Percentiles rank a stretch among this genome's conserved stretches.
Conservation (phyloP, 352 stramenopile genomes). For the Pythium chondricola region DNA sequence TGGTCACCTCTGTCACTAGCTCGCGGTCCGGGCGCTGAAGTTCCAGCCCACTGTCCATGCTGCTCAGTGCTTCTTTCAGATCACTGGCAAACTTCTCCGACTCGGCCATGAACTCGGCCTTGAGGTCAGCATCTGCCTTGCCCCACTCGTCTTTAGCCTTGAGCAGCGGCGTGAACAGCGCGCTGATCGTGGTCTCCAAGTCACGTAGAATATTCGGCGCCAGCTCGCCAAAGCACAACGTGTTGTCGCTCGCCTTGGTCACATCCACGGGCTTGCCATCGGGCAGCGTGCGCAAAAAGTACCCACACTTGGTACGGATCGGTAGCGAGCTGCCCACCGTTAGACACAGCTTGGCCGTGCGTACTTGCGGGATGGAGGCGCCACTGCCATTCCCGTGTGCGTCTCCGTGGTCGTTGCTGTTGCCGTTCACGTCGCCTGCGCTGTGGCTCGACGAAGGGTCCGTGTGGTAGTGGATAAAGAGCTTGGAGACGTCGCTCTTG, state of each 20-base stretch:
- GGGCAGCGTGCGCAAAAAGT: slow-evolving; percentile 65
- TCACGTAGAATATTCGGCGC: slow-evolving; percentile 77
- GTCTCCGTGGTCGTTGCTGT: slow-evolving; percentile 3
- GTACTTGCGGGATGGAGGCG: slow-evolving; percentile 16
- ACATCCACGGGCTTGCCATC: slow-evolving; percentile 72
- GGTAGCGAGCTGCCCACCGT: slow-evolving; percentile 63
- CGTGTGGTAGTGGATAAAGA: slow-evolving; percentile 72
- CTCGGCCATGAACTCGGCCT: slow-evolving; percentile 91
- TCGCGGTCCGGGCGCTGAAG: slow-evolving; percentile 84
- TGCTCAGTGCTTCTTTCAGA: slow-evolving; percentile 93
- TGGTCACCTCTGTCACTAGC: slow-evolving; percentile 51
- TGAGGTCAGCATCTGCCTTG: slow-evolving; percentile 90
- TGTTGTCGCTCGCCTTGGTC: slow-evolving; percentile 71
- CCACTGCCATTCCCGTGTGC: slow-evolving; percentile 1
- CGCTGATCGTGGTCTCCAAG: slow-evolving; percentile 72
- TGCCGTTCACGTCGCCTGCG: slow-evolving; percentile 2
- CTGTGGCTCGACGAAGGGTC: slow-evolving; percentile 10
- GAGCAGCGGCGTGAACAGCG: slow-evolving; percentile 89
- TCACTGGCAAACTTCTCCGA: slow-evolving; percentile 93
- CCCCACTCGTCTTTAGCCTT: slow-evolving; percentile 94
- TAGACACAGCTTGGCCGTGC: slow-evolving; percentile 52
- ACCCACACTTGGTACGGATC: slow-evolving; percentile 78
- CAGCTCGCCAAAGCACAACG: slow-evolving; percentile 81
- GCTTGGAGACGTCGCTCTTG: slow-evolving; percentile 53
- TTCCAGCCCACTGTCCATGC: slow-evolving; percentile 93